phyloP scores from a whole-genome alignment of 164 flowering plant species.

The Dillenia turbinata region DNA sequence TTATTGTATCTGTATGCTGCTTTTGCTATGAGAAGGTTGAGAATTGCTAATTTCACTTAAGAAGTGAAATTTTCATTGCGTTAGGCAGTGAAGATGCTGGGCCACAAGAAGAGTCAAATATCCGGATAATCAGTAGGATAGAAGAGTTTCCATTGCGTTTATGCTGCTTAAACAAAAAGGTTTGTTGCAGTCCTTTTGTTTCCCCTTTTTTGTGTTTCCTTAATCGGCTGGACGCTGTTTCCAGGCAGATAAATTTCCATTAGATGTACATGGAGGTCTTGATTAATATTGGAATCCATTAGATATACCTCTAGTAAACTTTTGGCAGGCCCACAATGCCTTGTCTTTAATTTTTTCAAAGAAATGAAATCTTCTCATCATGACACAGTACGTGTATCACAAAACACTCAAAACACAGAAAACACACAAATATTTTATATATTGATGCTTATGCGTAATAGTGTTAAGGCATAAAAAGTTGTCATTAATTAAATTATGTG shows the following conservation, averaged over 20 bases:
- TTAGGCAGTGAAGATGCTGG: conserved; percentile 36
- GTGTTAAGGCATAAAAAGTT: too few relatives aligned
- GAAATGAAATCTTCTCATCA: too few relatives aligned
- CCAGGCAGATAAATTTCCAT: background rate
- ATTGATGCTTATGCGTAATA: too few relatives aligned
- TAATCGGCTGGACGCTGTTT: background rate
- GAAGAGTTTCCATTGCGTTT: conserved; percentile 69
- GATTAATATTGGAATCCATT: background rate
- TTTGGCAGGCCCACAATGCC: background rate
- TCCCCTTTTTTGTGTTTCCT: background rate
- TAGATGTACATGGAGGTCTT: background rate
- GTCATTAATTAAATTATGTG: too few relatives aligned
- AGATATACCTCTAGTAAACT: background rate
- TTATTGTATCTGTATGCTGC: background rate
- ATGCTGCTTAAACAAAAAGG: conserved; percentile 56
- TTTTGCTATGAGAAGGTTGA: background rate
- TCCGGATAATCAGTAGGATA: conserved; percentile 37
- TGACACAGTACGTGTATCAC: too few relatives aligned
- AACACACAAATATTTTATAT: too few relatives aligned
- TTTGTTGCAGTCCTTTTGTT: conserved; percentile 13
- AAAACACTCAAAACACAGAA: too few relatives aligned
- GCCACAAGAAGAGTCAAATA: conserved; percentile 15
- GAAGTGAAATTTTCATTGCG: background rate
- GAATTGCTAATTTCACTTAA: background rate
- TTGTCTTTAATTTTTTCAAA: too few relatives aligned